Evolutionary conservation across 2,329 filamentous ascomycete species (phyloP).

Genomic region (Claviceps paspali): DNA sequence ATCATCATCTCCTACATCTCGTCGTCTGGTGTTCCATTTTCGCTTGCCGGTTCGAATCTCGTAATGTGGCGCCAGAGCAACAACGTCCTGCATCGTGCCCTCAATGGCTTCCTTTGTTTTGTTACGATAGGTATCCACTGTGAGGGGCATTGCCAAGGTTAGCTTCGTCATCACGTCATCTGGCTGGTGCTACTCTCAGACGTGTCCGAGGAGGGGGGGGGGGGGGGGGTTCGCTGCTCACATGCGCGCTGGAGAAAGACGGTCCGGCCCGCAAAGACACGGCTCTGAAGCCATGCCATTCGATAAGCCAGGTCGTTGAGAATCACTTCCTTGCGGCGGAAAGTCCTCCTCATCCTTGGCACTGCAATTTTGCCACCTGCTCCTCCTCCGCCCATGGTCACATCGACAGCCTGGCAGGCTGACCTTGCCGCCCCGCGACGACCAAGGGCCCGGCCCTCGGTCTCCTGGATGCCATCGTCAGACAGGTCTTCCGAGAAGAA

Average conservation of each 20-base stretch:
- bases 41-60: constrained; percentile 81
- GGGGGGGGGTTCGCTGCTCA: constrained; percentile 36
- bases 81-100: constrained; percentile 59
- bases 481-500: constrained; percentile 56
- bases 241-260: constrained; percentile 82
- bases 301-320: constrained; percentile 87
- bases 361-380: constrained; percentile 58
- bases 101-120: constrained; percentile 79
- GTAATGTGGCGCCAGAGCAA: constrained; percentile 64
- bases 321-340: constrained; percentile 69
- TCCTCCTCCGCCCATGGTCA: constrained; percentile 48
- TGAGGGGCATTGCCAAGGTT: no score
- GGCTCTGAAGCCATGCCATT: constrained; percentile 92
- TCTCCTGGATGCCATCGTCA: constrained; percentile 37
- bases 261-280: constrained; percentile 74
- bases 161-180: no score
- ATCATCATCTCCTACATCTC: no score
- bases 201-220: no score
- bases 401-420: constrained; percentile 34
- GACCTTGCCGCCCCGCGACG: constrained; percentile 19
- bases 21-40: constrained; percentile 47
- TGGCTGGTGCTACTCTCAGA: no score
- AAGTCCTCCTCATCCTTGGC: constrained; percentile 54
- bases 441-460: constrained; percentile 30
- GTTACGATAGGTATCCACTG: constrained; percentile 87